Evolutionary conservation across 2,329 filamentous ascomycete genomes (phyloP).

Genomic region (Colletotrichum echinochloae): DNA sequence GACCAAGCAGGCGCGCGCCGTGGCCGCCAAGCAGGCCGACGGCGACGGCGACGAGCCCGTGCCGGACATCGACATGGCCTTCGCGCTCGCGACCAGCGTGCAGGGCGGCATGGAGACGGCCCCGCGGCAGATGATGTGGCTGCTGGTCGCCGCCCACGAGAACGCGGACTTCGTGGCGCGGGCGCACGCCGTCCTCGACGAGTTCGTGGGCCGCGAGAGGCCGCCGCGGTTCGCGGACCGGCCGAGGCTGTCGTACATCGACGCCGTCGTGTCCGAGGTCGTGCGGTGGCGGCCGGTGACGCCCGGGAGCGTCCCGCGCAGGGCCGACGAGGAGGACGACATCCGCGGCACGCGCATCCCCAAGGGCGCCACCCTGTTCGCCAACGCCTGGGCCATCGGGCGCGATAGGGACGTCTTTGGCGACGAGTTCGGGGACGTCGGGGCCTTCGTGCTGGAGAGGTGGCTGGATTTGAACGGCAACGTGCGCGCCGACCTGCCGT

Average conservation of each 20-base stretch:
- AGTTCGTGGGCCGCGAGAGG: conserved; percentile 54
- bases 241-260: conserved; percentile 55
- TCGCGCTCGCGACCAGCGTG: conserved; percentile 48
- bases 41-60: conserved; percentile 32
- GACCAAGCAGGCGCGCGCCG: conserved; percentile 46
- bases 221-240: conserved; percentile 55
- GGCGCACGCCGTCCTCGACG: conserved; percentile 56
- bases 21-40: conserved; percentile 46
- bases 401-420: conserved; percentile 57
- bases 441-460: conserved; percentile 50
- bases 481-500: conserved; percentile 47
- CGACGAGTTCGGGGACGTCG: conserved; percentile 34
- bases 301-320: conserved; percentile 53
- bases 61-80: conserved; percentile 49
- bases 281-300: conserved; percentile 59
- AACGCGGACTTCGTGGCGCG: conserved; percentile 35
- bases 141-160: conserved; percentile 50
- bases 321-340: conserved; percentile 50
- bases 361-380: conserved; percentile 56
- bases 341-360: conserved; percentile 57
- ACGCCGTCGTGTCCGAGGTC: conserved; percentile 56
- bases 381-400: conserved; percentile 55
- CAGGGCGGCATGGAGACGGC: conserved; percentile 51
- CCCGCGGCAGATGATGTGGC: conserved; percentile 47
- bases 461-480: conserved; percentile 43